Conservation (phyloP, 176 grass and related monocot species). For the Saccharum officinarum region DNA sequence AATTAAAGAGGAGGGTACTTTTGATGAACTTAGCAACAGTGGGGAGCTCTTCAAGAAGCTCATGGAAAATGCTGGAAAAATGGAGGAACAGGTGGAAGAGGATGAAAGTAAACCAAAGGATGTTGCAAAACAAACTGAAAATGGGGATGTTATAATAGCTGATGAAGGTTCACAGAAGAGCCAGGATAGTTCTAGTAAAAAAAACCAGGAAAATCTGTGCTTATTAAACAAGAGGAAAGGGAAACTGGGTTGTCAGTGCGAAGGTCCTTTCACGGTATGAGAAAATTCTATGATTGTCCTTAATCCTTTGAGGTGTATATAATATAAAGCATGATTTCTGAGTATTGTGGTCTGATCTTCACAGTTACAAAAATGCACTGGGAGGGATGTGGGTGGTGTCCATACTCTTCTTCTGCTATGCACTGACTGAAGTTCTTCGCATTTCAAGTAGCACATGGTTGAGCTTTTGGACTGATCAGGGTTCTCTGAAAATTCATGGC, state of each 20-base stretch:
- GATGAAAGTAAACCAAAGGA: conserved; percentile 55
- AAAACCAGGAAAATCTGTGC: conserved; percentile 84
- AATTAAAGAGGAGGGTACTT: conserved; percentile 95
- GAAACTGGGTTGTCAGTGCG: conserved; percentile 89
- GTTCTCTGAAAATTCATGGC: conserved; percentile 64
- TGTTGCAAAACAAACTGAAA: conserved; percentile 51
- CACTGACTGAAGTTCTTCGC: conserved; percentile 81
- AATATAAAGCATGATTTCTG: conserved; percentile 14
- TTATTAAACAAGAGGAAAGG: conserved; percentile 97
- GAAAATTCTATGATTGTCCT: neutral
- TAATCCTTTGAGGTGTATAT: neutral
- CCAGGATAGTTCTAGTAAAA: conserved; percentile 55
- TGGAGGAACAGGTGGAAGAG: conserved; percentile 96
- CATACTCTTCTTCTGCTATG: conserved; percentile 76
- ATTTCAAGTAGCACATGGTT: conserved; percentile 98
- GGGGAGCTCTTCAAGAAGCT: conserved; percentile 89
- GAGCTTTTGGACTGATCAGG: conserved; percentile 95
- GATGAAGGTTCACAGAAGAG: conserved; percentile 48
- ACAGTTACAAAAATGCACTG: conserved; percentile 94
- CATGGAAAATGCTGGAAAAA: conserved; percentile 99
- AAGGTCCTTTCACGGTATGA: conserved; percentile 94
- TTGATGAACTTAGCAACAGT: conserved; percentile 87
- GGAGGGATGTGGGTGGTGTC: conserved; percentile 89
- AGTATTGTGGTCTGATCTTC: conserved; percentile 32
- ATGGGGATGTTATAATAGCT: conserved; percentile 42